Percentiles rank a stretch among this genome's conserved stretches.
These are phyloP conservation scores for Rutidosis leptorrhynchoides DNA, from an alignment of 129 eudicot genomes.

Conservation along the genomic window DNA sequence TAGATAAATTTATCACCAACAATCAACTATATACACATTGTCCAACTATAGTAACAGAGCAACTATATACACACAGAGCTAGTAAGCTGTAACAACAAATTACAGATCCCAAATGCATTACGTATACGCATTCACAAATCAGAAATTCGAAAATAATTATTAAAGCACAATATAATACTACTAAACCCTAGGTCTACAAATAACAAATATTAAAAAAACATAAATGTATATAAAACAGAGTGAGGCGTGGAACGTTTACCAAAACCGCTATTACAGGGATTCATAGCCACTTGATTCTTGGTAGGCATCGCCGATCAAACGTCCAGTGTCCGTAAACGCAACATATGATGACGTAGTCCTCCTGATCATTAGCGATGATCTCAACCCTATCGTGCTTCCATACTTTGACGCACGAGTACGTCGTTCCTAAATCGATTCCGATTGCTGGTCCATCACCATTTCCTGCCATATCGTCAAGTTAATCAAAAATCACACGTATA, in stretches of 20 bases:
- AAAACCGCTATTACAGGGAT: neutral
- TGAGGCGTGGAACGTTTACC: neutral
- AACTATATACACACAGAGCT: neutral
- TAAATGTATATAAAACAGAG: neutral
- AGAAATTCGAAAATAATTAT: too few relatives aligned
- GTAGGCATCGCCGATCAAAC: constrained; percentile 11
- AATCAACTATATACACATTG: too few relatives aligned
- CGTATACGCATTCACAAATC: too few relatives aligned
- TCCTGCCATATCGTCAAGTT: neutral
- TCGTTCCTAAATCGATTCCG: constrained; percentile 5
- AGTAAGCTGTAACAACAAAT: neutral
- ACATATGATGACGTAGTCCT: neutral
- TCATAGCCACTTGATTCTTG: constrained; percentile 8
- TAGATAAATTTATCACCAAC: neutral
- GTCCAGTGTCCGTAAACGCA: neutral
- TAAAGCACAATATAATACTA: too few relatives aligned
- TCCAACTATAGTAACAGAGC: neutral
- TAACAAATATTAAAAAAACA: neutral
- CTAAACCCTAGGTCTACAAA: neutral
- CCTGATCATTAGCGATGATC: constrained; percentile 10
- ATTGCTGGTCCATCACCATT: constrained; percentile 9
- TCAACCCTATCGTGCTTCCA: constrained; percentile 1
- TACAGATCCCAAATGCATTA: neutral
- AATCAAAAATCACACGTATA: neutral
- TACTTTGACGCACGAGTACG: neutral